A percentile compares a stretch with the other conserved stretches of the same genome.
phyloP scores from a whole-genome alignment of 2,329 filamentous ascomycete species.

The Tolypocladium endophyticum region DNA sequence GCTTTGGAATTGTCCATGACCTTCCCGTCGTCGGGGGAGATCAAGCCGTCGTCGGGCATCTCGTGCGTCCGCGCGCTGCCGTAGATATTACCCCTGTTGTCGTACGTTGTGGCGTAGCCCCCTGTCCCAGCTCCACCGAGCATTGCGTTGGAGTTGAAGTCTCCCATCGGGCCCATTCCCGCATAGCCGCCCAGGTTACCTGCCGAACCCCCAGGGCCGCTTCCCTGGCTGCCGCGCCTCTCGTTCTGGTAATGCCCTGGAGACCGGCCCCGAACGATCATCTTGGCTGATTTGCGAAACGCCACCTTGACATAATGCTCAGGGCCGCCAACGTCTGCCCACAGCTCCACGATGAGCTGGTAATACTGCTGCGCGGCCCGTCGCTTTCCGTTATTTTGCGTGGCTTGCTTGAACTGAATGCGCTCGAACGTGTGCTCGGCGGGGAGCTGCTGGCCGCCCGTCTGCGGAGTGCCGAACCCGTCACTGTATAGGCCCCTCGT shows the following conservation, averaged over 20 bases:
- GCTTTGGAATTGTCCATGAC: conserved; percentile 35
- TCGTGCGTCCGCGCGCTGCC: conserved; percentile 36
- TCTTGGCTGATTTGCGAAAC: conserved; percentile 62
- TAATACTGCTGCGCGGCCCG: conserved; percentile 88
- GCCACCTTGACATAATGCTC: conserved; percentile 62
- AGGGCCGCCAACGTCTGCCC: conserved; percentile 50
- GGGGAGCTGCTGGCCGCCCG: conserved; percentile 25
- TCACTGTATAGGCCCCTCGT: conserved; percentile 29
- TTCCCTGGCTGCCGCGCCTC: conserved; percentile 56
- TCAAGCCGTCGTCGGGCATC: conserved; percentile 38
- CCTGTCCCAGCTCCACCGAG: conserved; percentile 20
- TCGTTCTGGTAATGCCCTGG: conserved; percentile 72
- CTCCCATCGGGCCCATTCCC: conserved; percentile 13
- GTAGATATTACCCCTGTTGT: conserved; percentile 23
- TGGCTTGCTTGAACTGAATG: conserved; percentile 90
- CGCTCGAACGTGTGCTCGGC: conserved; percentile 66
- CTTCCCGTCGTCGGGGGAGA: conserved; percentile 41
- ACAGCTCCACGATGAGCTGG: conserved; percentile 78
- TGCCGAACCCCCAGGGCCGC: conserved; percentile 55
- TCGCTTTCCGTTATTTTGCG: conserved; percentile 86
- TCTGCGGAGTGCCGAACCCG: conserved; percentile 20
- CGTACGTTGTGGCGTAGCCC: conserved; percentile 15
- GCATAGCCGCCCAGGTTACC: conserved; percentile 43
- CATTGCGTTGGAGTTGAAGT: conserved; percentile 21
- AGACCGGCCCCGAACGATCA: conserved; percentile 79